These are phyloP conservation scores for Pontederia paniculata DNA, from an alignment of 176 grass and related monocot genomes.

Conservation along the genomic window DNA sequence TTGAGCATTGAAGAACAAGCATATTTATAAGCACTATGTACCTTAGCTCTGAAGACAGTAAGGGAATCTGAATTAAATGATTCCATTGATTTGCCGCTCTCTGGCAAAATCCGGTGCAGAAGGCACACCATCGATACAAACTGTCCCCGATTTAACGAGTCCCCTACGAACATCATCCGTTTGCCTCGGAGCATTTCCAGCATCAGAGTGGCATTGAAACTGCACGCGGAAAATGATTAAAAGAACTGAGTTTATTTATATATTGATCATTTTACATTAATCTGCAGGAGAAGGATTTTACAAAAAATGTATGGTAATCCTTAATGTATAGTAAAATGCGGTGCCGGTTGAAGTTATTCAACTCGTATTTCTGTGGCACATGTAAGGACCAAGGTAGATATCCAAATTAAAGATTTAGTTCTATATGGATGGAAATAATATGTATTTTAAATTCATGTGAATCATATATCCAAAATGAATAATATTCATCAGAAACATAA, in stretches of 20 bases:
- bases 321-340: no score
- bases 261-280: neutral
- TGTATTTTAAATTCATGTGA: no score
- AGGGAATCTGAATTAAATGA: conserved; percentile 29
- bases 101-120: conserved; percentile 44
- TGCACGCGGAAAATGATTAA: neutral
- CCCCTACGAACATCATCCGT: conserved; percentile 60
- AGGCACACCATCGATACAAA: conserved; percentile 49
- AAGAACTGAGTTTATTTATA: neutral
- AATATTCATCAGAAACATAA: no score
- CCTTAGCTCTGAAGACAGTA: conserved; percentile 11
- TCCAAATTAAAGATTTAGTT: no score
- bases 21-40: neutral
- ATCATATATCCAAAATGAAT: no score
- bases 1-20: no score
- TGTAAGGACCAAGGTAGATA: no score
- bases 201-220: conserved; percentile 55
- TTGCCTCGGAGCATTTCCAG: conserved; percentile 61
- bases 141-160: conserved; percentile 52
- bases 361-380: no score
- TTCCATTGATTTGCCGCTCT: conserved; percentile 41
- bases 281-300: no score
- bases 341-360: no score
- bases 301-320: no score
- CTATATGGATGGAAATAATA: no score